These are phyloP conservation scores for Trichocladium antarcticum DNA, from an alignment of 495 filamentous ascomycete genomes.

Conservation along the genomic window DNA sequence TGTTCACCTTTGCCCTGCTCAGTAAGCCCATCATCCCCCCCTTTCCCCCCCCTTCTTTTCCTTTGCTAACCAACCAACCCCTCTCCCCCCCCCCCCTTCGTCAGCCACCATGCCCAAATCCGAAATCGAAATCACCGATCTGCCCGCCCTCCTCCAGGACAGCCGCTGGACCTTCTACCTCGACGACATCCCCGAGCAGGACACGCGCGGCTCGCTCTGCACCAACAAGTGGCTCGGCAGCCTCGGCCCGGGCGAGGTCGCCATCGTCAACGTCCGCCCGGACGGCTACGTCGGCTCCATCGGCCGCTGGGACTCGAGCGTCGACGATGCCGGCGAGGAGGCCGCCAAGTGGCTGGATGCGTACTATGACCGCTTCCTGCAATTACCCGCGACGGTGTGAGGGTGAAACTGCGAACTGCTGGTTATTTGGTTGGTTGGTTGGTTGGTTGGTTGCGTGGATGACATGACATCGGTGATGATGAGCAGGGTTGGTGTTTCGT, in stretches of 20 bases:
- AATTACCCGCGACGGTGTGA: conserved; percentile 21
- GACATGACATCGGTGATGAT: too few species aligned
- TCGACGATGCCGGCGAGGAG: conserved; percentile 33
- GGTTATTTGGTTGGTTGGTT: background rate
- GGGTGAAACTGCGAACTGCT: background rate
- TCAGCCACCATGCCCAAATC: conserved; percentile 45
- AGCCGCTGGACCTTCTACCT: conserved; percentile 61
- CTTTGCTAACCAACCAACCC: conserved; percentile 8
- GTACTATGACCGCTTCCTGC: conserved; percentile 48
- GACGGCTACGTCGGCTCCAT: conserved; percentile 58
- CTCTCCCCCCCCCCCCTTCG: too few species aligned
- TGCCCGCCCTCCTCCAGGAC: conserved; percentile 44
- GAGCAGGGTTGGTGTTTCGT: too few species aligned
- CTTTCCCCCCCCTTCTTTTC: background rate
- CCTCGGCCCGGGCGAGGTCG: conserved; percentile 39
- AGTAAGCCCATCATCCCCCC: conserved; percentile 28
- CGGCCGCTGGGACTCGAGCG: conserved; percentile 39
- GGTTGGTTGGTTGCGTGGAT: background rate
- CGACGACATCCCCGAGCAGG: conserved; percentile 44
- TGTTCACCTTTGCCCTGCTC: conserved; percentile 49
- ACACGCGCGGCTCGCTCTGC: conserved; percentile 39
- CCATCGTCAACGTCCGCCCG: conserved; percentile 51
- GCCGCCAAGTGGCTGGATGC: conserved; percentile 46
- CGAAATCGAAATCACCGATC: conserved; percentile 49
- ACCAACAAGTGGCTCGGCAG: conserved; percentile 54